Evolutionary conservation across 331 rosid species (phyloP).

Genomic region (Phaseolus coccineus): DNA sequence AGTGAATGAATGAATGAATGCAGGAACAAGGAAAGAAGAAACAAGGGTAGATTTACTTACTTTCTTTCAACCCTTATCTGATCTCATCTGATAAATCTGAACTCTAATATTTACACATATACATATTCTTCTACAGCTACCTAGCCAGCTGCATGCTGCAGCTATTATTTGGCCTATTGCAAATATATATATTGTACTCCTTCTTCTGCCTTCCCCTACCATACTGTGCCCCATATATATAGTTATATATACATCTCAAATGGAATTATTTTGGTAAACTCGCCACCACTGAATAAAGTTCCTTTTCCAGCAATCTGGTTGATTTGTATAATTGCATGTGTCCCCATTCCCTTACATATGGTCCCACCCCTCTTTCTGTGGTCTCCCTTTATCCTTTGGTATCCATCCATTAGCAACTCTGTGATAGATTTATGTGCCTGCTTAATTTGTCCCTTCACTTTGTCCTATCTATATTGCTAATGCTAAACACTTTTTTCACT

Average conservation of each 20-base stretch:
- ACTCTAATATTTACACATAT: neutral
- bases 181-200: constrained; percentile 30
- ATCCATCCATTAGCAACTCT: neutral
- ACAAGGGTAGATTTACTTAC: neutral
- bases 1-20: neutral
- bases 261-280: constrained; percentile 68
- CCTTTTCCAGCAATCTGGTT: constrained; percentile 60
- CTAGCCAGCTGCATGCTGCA: constrained; percentile 41
- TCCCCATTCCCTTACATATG: constrained; percentile 67
- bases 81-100: neutral
- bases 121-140: constrained; percentile 52
- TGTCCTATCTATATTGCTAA: constrained; percentile 33
- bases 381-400: constrained; percentile 38
- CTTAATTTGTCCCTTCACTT: constrained; percentile 15
- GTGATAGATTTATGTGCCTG: constrained; percentile 4
- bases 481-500: constrained; percentile 11
- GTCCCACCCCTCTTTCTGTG: constrained; percentile 57
- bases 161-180: constrained; percentile 46
- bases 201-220: neutral
- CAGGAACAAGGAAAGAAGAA: neutral
- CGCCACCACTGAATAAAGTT: constrained; percentile 57
- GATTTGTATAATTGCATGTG: constrained; percentile 55
- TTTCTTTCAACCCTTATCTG: neutral
- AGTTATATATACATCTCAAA: constrained; percentile 47
- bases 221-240: constrained; percentile 39